Conservation (phyloP, 345 rosid species). For the Hibiscus syriacus region DNA sequence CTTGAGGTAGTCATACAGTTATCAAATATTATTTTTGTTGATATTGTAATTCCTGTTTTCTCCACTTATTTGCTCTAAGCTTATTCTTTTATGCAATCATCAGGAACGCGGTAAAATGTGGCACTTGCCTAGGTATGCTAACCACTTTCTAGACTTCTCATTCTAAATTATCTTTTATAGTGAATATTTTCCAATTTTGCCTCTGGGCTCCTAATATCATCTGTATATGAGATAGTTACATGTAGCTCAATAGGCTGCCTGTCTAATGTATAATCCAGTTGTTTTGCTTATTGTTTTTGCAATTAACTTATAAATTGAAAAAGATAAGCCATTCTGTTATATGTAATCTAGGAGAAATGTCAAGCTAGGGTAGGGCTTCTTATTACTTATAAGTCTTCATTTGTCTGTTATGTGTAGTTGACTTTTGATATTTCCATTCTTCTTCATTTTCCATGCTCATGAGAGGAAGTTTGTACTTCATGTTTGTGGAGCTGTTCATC, state of each 20-base stretch:
- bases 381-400: neutral
- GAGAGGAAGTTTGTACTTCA: neutral
- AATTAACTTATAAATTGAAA: neutral
- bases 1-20: slow-evolving; percentile 44
- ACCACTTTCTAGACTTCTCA: neutral
- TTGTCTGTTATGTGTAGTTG: too few relatives aligned
- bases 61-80: slow-evolving; percentile 16
- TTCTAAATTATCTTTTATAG: neutral
- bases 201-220: neutral
- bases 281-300: too few relatives aligned
- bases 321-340: neutral
- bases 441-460: too few relatives aligned
- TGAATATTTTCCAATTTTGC: neutral
- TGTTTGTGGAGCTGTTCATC: too few relatives aligned
- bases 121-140: slow-evolving; percentile 73
- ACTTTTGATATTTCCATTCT: too few relatives aligned
- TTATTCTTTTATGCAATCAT: slow-evolving; percentile 24
- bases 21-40: neutral
- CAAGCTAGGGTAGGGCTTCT: neutral
- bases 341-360: neutral
- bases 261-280: neutral
- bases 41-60: neutral
- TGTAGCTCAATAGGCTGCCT: neutral
- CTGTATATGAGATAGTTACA: neutral
- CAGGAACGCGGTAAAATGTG: slow-evolving; percentile 78